phyloP scores from a whole-genome alignment of 768 basidiomycete species.

The Xerocomus spinulosus region DNA sequence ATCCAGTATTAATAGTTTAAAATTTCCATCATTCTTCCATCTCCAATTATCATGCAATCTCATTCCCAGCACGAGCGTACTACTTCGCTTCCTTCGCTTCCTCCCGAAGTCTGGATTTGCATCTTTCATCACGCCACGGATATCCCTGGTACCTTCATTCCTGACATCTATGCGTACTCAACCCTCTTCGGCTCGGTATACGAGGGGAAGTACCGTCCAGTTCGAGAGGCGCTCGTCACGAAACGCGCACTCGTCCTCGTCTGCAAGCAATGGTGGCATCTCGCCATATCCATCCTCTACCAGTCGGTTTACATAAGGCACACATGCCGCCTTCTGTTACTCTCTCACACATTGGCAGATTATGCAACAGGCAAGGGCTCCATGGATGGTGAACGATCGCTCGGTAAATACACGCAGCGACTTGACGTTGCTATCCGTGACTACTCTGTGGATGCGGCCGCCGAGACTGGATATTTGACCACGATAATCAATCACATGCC shows the following conservation, averaged over 20 bases:
- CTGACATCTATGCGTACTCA: conserved; percentile 20
- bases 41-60: conserved; percentile 18
- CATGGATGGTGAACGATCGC: conserved; percentile 2
- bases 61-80: too few species aligned
- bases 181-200: conserved; percentile 6
- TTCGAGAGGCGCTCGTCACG: conserved; percentile 21
- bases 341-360: conserved; percentile 9
- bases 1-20: too few species aligned
- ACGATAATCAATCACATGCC: conserved; percentile 15
- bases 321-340: conserved; percentile 14
- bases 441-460: background rate
- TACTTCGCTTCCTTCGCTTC: conserved; percentile 7
- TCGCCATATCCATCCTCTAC: conserved; percentile 23
- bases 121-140: conserved; percentile 21
- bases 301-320: conserved; percentile 21
- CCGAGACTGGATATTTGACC: conserved; percentile 7
- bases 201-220: conserved; percentile 1
- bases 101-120: conserved; percentile 23
- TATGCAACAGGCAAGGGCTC: conserved; percentile 10
- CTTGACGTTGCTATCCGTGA: conserved; percentile 26
- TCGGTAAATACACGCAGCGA: conserved; percentile 23
- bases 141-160: conserved; percentile 16
- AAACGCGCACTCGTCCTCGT: conserved; percentile 26
- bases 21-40: too few species aligned
- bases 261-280: conserved; percentile 26